These are phyloP conservation scores for Coemansia aciculifera DNA, from an alignment of 192 early-diverging fungal species.

Conservation along the genomic window DNA sequence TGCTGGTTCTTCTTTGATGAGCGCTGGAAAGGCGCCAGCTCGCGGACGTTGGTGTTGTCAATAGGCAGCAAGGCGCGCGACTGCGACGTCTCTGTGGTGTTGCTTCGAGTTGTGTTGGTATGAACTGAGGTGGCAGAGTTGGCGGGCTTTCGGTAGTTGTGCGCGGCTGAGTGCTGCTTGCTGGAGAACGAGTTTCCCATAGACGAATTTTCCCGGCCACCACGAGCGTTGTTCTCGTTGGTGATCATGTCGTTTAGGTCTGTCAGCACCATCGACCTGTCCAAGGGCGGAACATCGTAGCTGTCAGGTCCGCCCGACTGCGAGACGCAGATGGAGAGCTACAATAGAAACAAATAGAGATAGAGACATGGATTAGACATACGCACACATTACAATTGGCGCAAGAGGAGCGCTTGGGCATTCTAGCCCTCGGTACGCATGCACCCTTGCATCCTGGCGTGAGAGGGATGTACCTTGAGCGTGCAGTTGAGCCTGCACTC, in stretches of 20 bases:
- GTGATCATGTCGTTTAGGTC: constrained; percentile 53
- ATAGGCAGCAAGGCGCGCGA: constrained; percentile 53
- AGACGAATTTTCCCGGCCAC: constrained; percentile 32
- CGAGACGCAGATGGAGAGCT: constrained; percentile 43
- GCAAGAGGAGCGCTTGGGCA: not conserved
- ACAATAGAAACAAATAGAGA: constrained; percentile 14
- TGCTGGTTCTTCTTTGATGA: constrained; percentile 53
- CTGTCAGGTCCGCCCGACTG: constrained; percentile 38
- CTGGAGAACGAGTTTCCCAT: constrained; percentile 47
- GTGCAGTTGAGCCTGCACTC: constrained; percentile 80
- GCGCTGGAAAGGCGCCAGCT: constrained; percentile 53
- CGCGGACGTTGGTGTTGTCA: constrained; percentile 52
- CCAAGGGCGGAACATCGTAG: constrained; percentile 36
- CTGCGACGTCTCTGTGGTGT: constrained; percentile 49
- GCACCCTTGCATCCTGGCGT: not conserved
- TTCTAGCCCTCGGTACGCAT: not conserved
- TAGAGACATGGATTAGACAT: constrained; percentile 2
- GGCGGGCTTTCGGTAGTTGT: constrained; percentile 22
- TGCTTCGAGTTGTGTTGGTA: constrained; percentile 40
- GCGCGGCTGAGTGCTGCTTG: constrained; percentile 26
- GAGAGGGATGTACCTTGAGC: constrained; percentile 59
- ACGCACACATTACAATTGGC: not conserved
- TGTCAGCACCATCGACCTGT: constrained; percentile 52
- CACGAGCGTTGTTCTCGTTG: constrained; percentile 31
- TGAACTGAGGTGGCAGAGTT: constrained; percentile 35